These are phyloP conservation scores for Sesbania bispinosa DNA, from an alignment of 306 rosid species.

Conservation along the genomic window DNA sequence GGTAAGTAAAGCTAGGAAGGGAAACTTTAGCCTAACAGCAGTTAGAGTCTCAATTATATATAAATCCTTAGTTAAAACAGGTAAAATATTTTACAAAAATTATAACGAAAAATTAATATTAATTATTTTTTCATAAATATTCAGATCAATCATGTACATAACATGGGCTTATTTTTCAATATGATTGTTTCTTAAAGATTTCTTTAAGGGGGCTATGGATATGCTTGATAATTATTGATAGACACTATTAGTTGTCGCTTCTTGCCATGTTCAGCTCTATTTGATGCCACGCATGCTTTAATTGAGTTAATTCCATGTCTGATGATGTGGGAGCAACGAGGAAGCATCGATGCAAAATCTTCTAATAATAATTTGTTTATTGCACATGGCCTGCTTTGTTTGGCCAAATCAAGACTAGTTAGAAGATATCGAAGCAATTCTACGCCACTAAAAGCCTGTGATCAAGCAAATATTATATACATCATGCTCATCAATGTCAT, in stretches of 20 bases:
- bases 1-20: too few species aligned
- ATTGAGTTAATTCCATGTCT: not conserved
- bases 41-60: too few species aligned
- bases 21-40: too few species aligned
- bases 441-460: not conserved
- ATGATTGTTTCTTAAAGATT: not conserved
- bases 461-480: not conserved
- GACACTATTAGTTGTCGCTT: not conserved
- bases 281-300: slow-evolving; percentile 1
- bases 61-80: too few species aligned
- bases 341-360: slow-evolving; percentile 3
- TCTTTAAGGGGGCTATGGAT: not conserved
- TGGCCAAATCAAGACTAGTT: not conserved
- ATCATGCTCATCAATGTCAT: slow-evolving; percentile 9
- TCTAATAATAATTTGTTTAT: slow-evolving; percentile 22
- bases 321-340: slow-evolving; percentile 13
- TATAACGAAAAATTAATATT: too few species aligned
- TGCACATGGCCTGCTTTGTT: slow-evolving; percentile 45
- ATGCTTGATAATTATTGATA: not conserved
- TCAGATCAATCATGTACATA: too few species aligned
- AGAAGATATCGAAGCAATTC: not conserved
- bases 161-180: not conserved
- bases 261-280: not conserved
- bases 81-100: too few species aligned
- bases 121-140: too few species aligned